phyloP scores from a whole-genome alignment of 352 stramenopile species.

The Thalassiosira allenii region DNA sequence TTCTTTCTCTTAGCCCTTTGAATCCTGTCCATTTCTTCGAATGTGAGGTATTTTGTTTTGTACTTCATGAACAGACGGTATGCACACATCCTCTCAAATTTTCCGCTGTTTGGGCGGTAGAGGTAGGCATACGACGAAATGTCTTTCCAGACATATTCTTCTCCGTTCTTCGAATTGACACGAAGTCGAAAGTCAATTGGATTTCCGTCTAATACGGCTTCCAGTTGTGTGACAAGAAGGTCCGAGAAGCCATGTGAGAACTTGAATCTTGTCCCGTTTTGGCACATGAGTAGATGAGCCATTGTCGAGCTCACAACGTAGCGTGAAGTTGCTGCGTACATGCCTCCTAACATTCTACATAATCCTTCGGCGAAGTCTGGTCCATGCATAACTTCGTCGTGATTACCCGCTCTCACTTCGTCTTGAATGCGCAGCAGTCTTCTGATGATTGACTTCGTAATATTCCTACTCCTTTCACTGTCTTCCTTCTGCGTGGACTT shows the following conservation, averaged over 20 bases:
- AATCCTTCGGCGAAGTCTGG: neutral
- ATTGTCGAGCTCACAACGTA: constrained; percentile 26
- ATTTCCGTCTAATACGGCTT: no score
- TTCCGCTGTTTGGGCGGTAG: no score
- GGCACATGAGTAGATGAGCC: constrained; percentile 24
- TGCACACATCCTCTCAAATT: no score
- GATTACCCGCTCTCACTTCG: neutral
- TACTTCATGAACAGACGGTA: no score
- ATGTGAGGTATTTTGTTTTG: no score
- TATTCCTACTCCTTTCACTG: neutral
- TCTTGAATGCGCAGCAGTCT: neutral
- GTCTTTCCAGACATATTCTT: no score
- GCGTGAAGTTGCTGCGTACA: neutral
- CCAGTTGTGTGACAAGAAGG: constrained; percentile 10
- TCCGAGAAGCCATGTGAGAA: constrained; percentile 20
- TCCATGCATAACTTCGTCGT: neutral
- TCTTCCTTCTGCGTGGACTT: constrained; percentile 49
- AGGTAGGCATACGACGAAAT: no score
- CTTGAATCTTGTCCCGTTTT: constrained; percentile 12
- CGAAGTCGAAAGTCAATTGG: no score
- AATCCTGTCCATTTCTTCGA: no score
- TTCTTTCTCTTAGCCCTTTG: no score
- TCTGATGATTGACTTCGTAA: neutral
- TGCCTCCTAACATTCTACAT: constrained; percentile 16
- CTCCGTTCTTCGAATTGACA: no score